These are phyloP conservation scores for Solanum clarkiae DNA, from an alignment of 257 asterid genomes.

Conservation along the genomic window DNA sequence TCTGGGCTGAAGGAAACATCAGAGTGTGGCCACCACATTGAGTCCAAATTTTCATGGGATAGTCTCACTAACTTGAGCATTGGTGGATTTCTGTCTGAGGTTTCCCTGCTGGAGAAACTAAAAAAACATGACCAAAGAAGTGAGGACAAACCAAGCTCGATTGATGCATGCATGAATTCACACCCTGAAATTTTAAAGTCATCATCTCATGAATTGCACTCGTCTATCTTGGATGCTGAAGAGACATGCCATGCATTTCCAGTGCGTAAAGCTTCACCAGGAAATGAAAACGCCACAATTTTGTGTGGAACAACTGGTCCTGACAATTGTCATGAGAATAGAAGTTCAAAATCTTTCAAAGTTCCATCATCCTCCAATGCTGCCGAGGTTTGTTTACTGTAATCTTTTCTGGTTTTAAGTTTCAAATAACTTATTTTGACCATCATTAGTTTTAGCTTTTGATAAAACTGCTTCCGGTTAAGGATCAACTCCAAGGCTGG, in stretches of 20 bases:
- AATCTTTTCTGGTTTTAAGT: neutral
- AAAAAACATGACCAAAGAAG: constrained; percentile 12
- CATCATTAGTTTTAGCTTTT: neutral
- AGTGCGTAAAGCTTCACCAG: constrained; percentile 25
- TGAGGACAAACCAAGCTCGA: constrained; percentile 29
- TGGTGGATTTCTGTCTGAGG: constrained; percentile 73
- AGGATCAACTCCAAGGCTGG: neutral
- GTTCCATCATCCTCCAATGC: neutral
- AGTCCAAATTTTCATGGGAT: constrained; percentile 41
- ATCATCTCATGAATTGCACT: constrained; percentile 24
- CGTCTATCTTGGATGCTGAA: constrained; percentile 80
- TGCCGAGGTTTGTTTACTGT: constrained; percentile 26
- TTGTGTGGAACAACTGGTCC: constrained; percentile 12
- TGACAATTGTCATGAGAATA: constrained; percentile 4
- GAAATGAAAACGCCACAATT: constrained; percentile 11
- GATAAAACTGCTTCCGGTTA: neutral
- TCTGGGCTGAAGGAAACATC: constrained; percentile 1
- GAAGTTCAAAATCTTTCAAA: constrained; percentile 10
- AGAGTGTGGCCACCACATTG: constrained; percentile 5
- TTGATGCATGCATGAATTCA: constrained; percentile 25
- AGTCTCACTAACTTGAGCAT: constrained; percentile 53
- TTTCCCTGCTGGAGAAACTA: constrained; percentile 40
- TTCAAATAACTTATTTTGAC: neutral
- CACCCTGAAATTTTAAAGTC: constrained; percentile 23
- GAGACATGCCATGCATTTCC: constrained; percentile 94